phyloP scores from a whole-genome alignment of 2,329 filamentous ascomycete genomes.

The Verticillium nubilum region DNA sequence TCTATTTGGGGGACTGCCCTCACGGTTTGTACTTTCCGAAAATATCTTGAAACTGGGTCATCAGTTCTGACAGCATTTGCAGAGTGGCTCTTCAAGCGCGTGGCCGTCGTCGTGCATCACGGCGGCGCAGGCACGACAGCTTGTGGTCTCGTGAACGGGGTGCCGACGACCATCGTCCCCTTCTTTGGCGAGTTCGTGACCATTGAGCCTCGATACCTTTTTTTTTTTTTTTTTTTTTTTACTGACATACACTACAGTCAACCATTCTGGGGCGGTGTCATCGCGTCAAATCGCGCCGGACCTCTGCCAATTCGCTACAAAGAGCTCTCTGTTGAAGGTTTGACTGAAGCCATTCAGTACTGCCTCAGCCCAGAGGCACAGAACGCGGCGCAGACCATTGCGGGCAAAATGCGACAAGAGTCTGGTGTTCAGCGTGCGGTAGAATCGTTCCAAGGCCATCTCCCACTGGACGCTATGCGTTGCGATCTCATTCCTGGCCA shows the following conservation, averaged over 20 bases:
- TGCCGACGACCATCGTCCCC: constrained; percentile 48
- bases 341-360: constrained; percentile 27
- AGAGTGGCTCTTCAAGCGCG: constrained; percentile 51
- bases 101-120: constrained; percentile 51
- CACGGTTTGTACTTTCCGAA: constrained; percentile 21
- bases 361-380: constrained; percentile 23
- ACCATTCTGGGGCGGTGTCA: constrained; percentile 36
- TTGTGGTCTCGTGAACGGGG: constrained; percentile 42
- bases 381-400: constrained; percentile 23
- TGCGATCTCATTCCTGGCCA: constrained; percentile 34
- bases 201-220: not conserved
- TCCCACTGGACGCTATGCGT: constrained; percentile 23
- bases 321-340: constrained; percentile 22
- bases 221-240: not conserved
- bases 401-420: constrained; percentile 26
- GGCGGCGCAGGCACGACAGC: constrained; percentile 56
- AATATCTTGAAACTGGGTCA: not conserved
- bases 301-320: constrained; percentile 28
- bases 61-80: not conserved
- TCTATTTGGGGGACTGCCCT: constrained; percentile 48
- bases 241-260: constrained; percentile 17
- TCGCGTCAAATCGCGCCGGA: constrained; percentile 19
- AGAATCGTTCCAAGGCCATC: constrained; percentile 30
- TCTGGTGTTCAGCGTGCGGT: constrained; percentile 21
- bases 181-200: constrained; percentile 34